Evolutionary conservation across 2,329 filamentous ascomycete species (phyloP).

Genomic region (Neonectria sp.): DNA sequence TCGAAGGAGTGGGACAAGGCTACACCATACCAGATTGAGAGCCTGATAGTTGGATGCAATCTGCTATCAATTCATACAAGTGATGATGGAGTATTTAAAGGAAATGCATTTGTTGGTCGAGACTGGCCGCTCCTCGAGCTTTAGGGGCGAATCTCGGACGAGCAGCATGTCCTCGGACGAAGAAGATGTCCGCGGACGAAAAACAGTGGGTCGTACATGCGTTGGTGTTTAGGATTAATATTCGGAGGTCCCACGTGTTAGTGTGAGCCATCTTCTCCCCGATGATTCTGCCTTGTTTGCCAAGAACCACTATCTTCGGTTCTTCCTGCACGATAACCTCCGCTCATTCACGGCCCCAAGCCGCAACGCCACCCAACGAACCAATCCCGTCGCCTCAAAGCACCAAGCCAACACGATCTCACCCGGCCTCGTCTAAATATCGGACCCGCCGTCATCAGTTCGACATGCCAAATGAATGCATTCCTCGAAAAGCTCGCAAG

Average conservation of each 20-base stretch:
- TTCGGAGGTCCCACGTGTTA: not conserved
- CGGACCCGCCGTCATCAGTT: not conserved
- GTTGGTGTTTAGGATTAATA: not conserved
- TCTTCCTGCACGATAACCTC: not conserved
- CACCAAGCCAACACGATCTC: not conserved
- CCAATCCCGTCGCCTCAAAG: not conserved
- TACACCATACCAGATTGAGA: not conserved
- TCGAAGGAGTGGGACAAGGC: not conserved
- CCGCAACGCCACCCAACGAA: not conserved
- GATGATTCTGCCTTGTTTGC: not conserved
- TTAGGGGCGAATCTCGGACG: not conserved
- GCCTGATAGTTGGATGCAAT: not conserved
- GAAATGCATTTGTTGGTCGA: not conserved
- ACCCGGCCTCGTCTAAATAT: not conserved
- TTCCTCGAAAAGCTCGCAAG: conserved; percentile 1
- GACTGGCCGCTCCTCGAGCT: not conserved
- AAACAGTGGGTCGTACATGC: not conserved
- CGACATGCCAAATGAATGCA: not conserved
- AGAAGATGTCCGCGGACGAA: not conserved
- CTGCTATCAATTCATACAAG: not conserved
- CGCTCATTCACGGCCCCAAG: not conserved
- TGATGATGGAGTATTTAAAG: not conserved
- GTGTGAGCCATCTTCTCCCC: too few relatives aligned
- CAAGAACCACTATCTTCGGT: not conserved
- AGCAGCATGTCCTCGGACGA: not conserved